These are phyloP conservation scores for Aspergillus phoenicis DNA, from an alignment of 2,329 filamentous ascomycete species.

Conservation along the genomic window DNA sequence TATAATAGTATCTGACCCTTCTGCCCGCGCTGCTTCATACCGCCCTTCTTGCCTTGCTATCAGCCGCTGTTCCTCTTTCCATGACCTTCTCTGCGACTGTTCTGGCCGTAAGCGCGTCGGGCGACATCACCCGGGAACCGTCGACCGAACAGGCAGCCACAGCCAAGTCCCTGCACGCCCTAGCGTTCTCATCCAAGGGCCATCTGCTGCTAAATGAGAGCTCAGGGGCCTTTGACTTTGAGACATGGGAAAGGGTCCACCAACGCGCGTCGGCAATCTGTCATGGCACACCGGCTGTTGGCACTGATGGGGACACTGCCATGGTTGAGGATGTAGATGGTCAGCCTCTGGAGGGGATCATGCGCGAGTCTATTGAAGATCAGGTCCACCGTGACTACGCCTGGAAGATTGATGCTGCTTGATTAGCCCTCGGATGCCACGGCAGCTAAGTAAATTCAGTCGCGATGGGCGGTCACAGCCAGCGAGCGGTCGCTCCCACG, in stretches of 20 bases:
- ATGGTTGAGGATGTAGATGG: conserved; percentile 45
- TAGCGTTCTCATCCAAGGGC: conserved; percentile 75
- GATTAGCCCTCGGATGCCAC: conserved; percentile 20
- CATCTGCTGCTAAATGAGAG: conserved; percentile 79
- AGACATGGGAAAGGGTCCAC: conserved; percentile 73
- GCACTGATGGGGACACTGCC: conserved; percentile 47
- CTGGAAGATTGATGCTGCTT: conserved; percentile 42
- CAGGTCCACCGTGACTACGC: conserved; percentile 51
- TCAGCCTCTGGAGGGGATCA: conserved; percentile 59
- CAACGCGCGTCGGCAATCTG: conserved; percentile 68
- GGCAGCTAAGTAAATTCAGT: not conserved
- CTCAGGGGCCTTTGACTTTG: conserved; percentile 73
- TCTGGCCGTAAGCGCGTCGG: conserved; percentile 57
- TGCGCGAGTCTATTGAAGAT: conserved; percentile 63
- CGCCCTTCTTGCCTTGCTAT: conserved; percentile 74
- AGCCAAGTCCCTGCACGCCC: conserved; percentile 75
- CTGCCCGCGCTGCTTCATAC: conserved; percentile 83
- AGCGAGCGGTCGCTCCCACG: not conserved
- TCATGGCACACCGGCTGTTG: conserved; percentile 48
- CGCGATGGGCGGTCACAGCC: not conserved
- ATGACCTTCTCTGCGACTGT: conserved; percentile 69
- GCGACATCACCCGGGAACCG: conserved; percentile 60
- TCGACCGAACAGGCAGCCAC: conserved; percentile 62
- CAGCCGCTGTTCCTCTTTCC: conserved; percentile 78
- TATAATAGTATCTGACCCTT: conserved; percentile 72